Conservation (phyloP, 805 yeast genomes). For the Ogataea populi-albae region DNA sequence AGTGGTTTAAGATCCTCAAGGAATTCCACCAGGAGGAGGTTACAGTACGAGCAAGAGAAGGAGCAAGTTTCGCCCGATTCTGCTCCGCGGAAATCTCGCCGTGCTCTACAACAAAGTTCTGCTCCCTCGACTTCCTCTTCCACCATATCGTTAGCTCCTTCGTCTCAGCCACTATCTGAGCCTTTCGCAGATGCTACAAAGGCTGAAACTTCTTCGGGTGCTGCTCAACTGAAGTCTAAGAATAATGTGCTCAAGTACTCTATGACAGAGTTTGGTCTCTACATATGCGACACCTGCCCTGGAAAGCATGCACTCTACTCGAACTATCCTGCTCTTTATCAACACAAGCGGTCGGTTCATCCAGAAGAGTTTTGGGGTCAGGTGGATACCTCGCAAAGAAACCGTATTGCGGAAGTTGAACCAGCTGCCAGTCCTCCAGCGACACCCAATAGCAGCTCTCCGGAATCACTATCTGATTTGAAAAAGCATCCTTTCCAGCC, state of each 20-base stretch:
- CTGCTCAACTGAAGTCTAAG: too few relatives aligned
- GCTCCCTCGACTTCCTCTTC: too few relatives aligned
- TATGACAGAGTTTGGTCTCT: slow-evolving; percentile 19
- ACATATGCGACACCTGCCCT: slow-evolving; percentile 20
- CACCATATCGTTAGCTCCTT: background rate
- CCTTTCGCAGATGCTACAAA: background rate
- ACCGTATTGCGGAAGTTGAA: slow-evolving; percentile 3
- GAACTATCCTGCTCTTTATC: slow-evolving; percentile 21
- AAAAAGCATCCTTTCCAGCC: slow-evolving; percentile 4
- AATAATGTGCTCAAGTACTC: slow-evolving; percentile 15
- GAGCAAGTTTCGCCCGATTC: background rate
- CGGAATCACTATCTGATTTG: too few relatives aligned
- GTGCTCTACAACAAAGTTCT: too few relatives aligned
- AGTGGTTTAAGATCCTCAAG: slow-evolving; percentile 11
- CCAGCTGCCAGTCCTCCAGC: slow-evolving; percentile 1
- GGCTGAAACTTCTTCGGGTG: too few relatives aligned
- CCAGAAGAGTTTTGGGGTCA: slow-evolving; percentile 16
- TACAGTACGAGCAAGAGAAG: slow-evolving; percentile 7
- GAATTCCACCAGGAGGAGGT: slow-evolving; percentile 17
- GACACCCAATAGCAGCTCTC: slow-evolving; percentile 1
- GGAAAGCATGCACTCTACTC: slow-evolving; percentile 10
- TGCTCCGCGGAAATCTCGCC: too few relatives aligned
- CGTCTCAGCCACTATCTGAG: background rate
- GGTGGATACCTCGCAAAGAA: background rate
- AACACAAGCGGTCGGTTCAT: slow-evolving; percentile 20